phyloP scores from a whole-genome alignment of 768 basidiomycete species.

The Amanita pseudoporphyria region DNA sequence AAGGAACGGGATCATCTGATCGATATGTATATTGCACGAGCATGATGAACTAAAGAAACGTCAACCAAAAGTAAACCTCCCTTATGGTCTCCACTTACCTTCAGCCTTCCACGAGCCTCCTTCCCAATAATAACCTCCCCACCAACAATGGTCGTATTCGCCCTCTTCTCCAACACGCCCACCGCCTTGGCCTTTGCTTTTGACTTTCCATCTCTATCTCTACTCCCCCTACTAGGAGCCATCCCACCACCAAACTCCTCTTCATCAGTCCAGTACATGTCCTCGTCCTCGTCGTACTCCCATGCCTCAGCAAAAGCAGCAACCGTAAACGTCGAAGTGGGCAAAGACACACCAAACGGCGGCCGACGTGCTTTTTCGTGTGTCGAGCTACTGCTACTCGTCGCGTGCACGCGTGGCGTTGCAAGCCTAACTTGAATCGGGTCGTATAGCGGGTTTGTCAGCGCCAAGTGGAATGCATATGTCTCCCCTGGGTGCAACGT shows the following conservation, averaged over 20 bases:
- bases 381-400: constrained; percentile 4
- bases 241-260: constrained; percentile 47
- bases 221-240: constrained; percentile 26
- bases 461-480: constrained; percentile 81
- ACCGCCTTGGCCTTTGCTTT: constrained; percentile 41
- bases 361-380: constrained; percentile 52
- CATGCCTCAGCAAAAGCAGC: constrained; percentile 93
- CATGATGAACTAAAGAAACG: constrained; percentile 71
- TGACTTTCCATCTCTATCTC: constrained; percentile 37
- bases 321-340: constrained; percentile 68
- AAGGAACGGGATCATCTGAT: constrained; percentile 72
- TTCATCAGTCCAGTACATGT: constrained; percentile 55
- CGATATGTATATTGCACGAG: constrained; percentile 91
- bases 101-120: constrained; percentile 67
- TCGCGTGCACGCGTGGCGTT: constrained; percentile 54
- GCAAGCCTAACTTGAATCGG: constrained; percentile 88
- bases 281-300: constrained; percentile 97
- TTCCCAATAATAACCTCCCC: constrained; percentile 83
- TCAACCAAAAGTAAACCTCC: background rate
- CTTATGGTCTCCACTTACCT: constrained; percentile 37
- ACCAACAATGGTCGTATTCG: constrained; percentile 82
- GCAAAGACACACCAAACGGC: constrained; percentile 75
- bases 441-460: constrained; percentile 95
- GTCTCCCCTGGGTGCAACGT: constrained; percentile 66
- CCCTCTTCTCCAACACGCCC: constrained; percentile 80